Evolutionary conservation across 768 basidiomycete species (phyloP).

Genomic region (Holtermanniella nyarrowii): DNA sequence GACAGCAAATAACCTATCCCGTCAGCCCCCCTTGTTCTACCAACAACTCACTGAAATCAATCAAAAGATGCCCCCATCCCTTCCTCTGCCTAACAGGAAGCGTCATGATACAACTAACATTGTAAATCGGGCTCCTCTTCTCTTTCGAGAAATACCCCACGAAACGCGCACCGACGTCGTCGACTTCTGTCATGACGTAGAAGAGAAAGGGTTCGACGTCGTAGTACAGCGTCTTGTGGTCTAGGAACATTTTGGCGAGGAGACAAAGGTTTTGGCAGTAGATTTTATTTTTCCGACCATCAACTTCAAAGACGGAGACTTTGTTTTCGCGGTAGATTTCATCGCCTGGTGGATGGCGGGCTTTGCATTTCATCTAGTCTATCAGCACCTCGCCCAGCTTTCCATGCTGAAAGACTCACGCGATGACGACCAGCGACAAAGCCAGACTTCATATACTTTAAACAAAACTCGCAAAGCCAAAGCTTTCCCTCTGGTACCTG

Average conservation of each 20-base stretch:
- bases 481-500: constrained; percentile 79
- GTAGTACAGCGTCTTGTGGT: constrained; percentile 97
- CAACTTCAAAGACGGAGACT: constrained; percentile 92
- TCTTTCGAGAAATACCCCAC: constrained; percentile 99
- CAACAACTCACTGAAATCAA: constrained; percentile 81
- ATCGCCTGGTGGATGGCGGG: constrained; percentile 89
- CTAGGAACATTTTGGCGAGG: constrained; percentile 96
- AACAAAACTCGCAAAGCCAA: constrained; percentile 96
- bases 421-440: constrained; percentile 78
- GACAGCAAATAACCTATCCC: constrained; percentile 79
- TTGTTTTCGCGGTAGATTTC: constrained; percentile 88
- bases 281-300: constrained; percentile 97
- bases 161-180: constrained; percentile 82
- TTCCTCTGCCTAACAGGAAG: constrained; percentile 84
- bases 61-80: constrained; percentile 94
- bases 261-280: constrained; percentile 98
- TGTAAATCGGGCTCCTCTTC: constrained; percentile 90
- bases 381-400: not conserved
- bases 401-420: constrained; percentile 46
- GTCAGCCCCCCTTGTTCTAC: not conserved
- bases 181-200: constrained; percentile 89
- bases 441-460: constrained; percentile 94
- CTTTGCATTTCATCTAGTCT: constrained; percentile 80
- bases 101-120: constrained; percentile 99
- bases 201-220: constrained; percentile 99